phyloP scores from a whole-genome alignment of 73 alveolate genomes.

The Paramecium bursaria region DNA sequence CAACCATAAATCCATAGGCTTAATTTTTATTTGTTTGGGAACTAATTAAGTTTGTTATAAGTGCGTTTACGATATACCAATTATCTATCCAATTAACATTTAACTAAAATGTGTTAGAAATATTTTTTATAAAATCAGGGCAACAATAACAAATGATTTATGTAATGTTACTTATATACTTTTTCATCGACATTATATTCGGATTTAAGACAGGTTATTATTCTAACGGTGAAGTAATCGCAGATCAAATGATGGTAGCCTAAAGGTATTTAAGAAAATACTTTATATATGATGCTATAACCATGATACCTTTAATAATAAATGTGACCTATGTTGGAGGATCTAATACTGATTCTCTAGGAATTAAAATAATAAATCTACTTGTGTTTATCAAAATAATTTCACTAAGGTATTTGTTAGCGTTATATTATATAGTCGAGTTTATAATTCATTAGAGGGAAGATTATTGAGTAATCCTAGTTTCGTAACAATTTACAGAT shows the following conservation, averaged over 20 bases:
- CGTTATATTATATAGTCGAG: conserved; percentile 7
- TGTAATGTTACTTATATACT: conserved; percentile 14
- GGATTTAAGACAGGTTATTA: conserved; percentile 56
- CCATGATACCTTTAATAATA: conserved; percentile 5
- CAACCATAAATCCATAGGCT: conserved; percentile 43
- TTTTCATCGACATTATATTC: conserved; percentile 10
- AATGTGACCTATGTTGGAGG: background rate
- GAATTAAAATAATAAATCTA: conserved; percentile 32
- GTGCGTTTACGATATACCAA: background rate
- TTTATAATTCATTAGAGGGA: conserved; percentile 54
- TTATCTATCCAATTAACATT: conserved; percentile 32
- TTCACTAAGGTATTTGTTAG: no score
- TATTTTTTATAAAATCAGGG: background rate
- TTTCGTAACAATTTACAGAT: conserved; percentile 20
- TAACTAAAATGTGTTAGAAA: conserved; percentile 44
- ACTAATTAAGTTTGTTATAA: conserved; percentile 24
- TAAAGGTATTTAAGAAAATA: conserved; percentile 10
- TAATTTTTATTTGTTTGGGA: conserved; percentile 53
- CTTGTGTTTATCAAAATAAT: no score
- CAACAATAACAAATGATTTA: conserved; percentile 4
- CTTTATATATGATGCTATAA: conserved; percentile 3
- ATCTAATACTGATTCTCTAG: background rate
- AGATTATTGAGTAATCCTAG: conserved; percentile 55
- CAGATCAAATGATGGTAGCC: conserved; percentile 23
- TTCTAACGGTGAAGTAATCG: conserved; percentile 38